phyloP scores from a whole-genome alignment of 306 rosid genomes.

The Corylus americana region DNA sequence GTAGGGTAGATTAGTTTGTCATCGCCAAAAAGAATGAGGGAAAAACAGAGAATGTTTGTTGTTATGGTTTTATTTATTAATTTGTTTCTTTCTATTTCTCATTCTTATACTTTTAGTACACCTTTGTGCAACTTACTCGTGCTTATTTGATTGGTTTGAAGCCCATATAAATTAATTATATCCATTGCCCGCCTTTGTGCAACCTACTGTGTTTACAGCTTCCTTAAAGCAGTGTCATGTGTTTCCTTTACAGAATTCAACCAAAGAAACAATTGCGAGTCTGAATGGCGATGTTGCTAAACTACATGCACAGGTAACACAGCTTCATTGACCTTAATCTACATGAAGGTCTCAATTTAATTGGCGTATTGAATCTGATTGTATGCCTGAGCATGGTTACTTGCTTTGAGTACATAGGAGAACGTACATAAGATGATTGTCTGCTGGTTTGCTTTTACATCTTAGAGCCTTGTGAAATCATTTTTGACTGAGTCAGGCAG shows the following conservation, averaged over 20 bases:
- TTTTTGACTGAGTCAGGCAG: not conserved
- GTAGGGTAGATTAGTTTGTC: constrained; percentile 6
- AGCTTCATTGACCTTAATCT: constrained; percentile 24
- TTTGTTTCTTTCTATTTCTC: not conserved
- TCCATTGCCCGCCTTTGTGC: not conserved
- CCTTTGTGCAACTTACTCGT: not conserved
- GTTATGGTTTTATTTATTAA: not conserved
- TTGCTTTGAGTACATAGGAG: not conserved
- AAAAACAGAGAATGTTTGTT: not conserved
- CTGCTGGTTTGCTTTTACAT: not conserved
- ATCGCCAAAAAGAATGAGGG: not conserved
- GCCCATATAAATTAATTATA: not conserved
- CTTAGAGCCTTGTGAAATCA: constrained; percentile 1
- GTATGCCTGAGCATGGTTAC: not conserved
- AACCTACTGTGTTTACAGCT: constrained; percentile 25
- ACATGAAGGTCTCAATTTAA: constrained; percentile 20
- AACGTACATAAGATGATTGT: not conserved
- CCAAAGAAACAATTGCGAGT: constrained; percentile 44
- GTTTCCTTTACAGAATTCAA: constrained; percentile 53
- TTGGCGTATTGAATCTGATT: constrained; percentile 8
- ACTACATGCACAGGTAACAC: constrained; percentile 67
- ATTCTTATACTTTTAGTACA: not conserved
- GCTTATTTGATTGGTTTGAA: not conserved
- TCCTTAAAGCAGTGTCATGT: constrained; percentile 23
- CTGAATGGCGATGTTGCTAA: constrained; percentile 45